Evolutionary conservation across 2,329 filamentous ascomycete species (phyloP), one percentile per base, ranked within the genome.

Genomic region (Sclerotinia nivalis): DNA sequence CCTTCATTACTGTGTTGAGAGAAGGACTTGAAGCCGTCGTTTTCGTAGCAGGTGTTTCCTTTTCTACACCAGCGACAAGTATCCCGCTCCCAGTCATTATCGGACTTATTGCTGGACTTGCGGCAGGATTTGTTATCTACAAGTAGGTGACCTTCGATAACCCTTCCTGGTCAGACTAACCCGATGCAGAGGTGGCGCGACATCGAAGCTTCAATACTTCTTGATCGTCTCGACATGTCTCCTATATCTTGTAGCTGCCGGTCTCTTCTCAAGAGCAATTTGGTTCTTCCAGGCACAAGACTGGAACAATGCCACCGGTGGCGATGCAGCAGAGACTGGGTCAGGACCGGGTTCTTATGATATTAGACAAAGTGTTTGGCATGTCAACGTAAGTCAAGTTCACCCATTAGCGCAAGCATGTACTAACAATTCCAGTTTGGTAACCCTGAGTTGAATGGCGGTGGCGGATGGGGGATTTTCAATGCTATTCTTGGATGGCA

Each of bases 11-110:
- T 0, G 91, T 96, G n/a, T 82, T 97, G 20, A 85, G 93, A 49
- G 93, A 97, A 79, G 93, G 93, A 3, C 86, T 97, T 43, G 93
- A 97, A 79, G 92, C 91, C 0, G 90, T 97, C 49, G 87, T 97
- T 34, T 97, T 96, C 79, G 88, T 96, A 67, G 92, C 92, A 22
- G 93, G 93, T 28, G 93, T 97, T 6, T 90, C 91, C 4, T 88
- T 97, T 68, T 87, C 89, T 0, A 83, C 91, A 4, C 92, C 93
- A 0, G 92, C 92, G 2, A 87, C 86, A 8, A 85, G 93, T 0
- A 91, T 97, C 66, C 93, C 93, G 2, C 81, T 97, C 7, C 88
- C 93, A 0, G 91, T 93, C 3, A 80, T 96, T 28, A 84, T 88
- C 25, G 93, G 93, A 0, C 80, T 97, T 22, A 76, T 86, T 3